Evolutionary conservation across 1,284 basidiomycete genomes (phyloP).

Genomic region (Spongispora temasekensis): DNA sequence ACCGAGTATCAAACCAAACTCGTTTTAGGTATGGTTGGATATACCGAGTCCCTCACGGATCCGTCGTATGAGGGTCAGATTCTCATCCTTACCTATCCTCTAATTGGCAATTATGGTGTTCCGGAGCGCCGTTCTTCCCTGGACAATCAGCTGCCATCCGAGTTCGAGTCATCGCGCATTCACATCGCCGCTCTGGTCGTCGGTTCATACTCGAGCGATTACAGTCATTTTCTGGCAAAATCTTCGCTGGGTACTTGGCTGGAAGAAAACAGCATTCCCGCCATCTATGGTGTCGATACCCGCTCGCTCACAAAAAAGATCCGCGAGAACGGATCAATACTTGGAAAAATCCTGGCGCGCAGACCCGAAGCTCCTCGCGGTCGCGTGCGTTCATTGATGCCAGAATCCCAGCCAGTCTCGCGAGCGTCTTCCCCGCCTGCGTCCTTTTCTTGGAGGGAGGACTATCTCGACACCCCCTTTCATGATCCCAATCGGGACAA

Average conservation of each 20-base stretch:
- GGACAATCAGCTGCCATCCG: constrained; percentile 67
- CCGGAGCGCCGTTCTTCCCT: constrained; percentile 66
- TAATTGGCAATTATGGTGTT: constrained; percentile 99
- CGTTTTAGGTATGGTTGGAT: constrained; percentile 94
- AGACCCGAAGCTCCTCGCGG: constrained; percentile 45
- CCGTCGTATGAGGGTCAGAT: constrained; percentile 99
- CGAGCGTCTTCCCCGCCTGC: constrained; percentile 56
- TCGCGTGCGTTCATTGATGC: constrained; percentile 34
- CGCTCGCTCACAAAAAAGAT: constrained; percentile 96
- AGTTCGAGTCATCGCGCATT: constrained; percentile 95
- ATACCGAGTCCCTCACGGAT: constrained; percentile 98
- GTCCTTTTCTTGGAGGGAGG: constrained; percentile 69
- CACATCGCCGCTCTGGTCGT: constrained; percentile 93
- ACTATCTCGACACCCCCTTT: constrained; percentile 83
- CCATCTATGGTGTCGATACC: constrained; percentile 96
- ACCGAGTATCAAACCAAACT: constrained; percentile 7
- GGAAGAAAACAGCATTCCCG: constrained; percentile 93
- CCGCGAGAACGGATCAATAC: constrained; percentile 91
- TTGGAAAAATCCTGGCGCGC: constrained; percentile 79
- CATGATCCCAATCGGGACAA: constrained; percentile 89
- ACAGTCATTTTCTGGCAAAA: constrained; percentile 91
- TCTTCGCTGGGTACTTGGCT: constrained; percentile 93
- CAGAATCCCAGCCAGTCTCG: constrained; percentile 47
- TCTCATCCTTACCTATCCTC: constrained; percentile 94
- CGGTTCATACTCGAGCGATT: constrained; percentile 93